Conservation (phyloP, 805 yeast species). For the Saturnispora kantuleensis region DNA sequence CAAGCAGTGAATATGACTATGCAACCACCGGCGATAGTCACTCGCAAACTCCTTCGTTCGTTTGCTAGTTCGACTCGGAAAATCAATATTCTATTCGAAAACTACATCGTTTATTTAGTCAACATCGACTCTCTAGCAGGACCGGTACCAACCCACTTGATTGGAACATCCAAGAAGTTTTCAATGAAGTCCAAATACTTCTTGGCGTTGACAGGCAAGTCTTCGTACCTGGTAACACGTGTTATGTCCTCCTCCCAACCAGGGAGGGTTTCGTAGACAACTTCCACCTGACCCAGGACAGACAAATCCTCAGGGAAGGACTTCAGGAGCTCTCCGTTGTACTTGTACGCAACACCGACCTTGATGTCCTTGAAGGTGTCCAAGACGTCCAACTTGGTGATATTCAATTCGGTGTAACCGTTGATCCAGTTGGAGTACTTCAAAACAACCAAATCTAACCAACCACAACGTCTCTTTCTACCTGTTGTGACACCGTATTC, state of each 20-base stretch:
- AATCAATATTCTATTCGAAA: neutral
- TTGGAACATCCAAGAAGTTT: slow-evolving; percentile 71
- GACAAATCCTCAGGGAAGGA: slow-evolving; percentile 90
- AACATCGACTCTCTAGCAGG: slow-evolving; percentile 94
- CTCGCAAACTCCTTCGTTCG: no score
- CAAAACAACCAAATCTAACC: slow-evolving; percentile 94
- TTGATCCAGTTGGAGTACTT: slow-evolving; percentile 85
- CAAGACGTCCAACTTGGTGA: slow-evolving; percentile 91
- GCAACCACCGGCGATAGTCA: no score
- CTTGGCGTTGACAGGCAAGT: slow-evolving; percentile 82
- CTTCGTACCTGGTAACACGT: slow-evolving; percentile 53
- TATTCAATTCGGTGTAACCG: slow-evolving; percentile 90
- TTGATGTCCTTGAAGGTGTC: slow-evolving; percentile 83
- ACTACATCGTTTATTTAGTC: slow-evolving; percentile 31
- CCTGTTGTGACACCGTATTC: slow-evolving; percentile 98
- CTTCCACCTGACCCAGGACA: slow-evolving; percentile 80
- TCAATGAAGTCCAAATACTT: slow-evolving; percentile 79
- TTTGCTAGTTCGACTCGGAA: no score
- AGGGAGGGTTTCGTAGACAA: slow-evolving; percentile 81
- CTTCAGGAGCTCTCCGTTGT: slow-evolving; percentile 64
- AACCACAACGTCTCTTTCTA: slow-evolving; percentile 97
- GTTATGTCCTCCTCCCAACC: slow-evolving; percentile 92
- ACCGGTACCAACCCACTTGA: slow-evolving; percentile 98
- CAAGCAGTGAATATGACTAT: no score
- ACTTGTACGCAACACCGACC: slow-evolving; percentile 76